phyloP scores from a whole-genome alignment of 129 eudicot genomes.

The Scalesia atractyloides region DNA sequence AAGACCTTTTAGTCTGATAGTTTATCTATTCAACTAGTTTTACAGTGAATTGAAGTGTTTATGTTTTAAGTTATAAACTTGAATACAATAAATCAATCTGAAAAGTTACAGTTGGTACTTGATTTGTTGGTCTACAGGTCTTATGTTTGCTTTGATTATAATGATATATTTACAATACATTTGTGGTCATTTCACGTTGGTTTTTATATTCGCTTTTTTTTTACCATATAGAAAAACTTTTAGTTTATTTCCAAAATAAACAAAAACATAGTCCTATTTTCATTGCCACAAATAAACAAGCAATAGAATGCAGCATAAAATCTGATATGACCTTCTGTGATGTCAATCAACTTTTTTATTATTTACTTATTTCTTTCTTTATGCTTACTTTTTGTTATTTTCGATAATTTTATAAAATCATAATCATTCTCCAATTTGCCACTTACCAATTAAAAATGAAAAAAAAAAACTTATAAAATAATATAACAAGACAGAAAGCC shows the following conservation, averaged over 20 bases:
- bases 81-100: too few species aligned
- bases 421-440: constrained; percentile 19
- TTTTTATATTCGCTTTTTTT: background rate
- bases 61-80: too few species aligned
- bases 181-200: background rate
- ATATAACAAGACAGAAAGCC: constrained; percentile 28
- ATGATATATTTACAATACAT: too few species aligned
- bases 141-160: too few species aligned
- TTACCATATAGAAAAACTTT: background rate
- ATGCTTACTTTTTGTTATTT: constrained; percentile 20
- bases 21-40: too few species aligned
- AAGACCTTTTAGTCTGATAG: too few species aligned
- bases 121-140: too few species aligned
- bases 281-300: constrained; percentile 34
- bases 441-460: background rate
- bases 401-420: constrained; percentile 6
- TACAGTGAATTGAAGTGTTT: too few species aligned
- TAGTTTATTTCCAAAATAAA: constrained; percentile 18
- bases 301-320: constrained; percentile 28
- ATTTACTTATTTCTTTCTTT: background rate
- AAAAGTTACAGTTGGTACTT: too few species aligned
- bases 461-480: background rate
- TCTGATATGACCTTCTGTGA: constrained; percentile 29
- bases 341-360: constrained; percentile 35
- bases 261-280: constrained; percentile 22